A percentile compares a stretch with the other conserved stretches of the same genome.
Evolutionary conservation across 1,284 basidiomycete species (phyloP).

Genomic region (Rhodotorula mucilaginosa): DNA sequence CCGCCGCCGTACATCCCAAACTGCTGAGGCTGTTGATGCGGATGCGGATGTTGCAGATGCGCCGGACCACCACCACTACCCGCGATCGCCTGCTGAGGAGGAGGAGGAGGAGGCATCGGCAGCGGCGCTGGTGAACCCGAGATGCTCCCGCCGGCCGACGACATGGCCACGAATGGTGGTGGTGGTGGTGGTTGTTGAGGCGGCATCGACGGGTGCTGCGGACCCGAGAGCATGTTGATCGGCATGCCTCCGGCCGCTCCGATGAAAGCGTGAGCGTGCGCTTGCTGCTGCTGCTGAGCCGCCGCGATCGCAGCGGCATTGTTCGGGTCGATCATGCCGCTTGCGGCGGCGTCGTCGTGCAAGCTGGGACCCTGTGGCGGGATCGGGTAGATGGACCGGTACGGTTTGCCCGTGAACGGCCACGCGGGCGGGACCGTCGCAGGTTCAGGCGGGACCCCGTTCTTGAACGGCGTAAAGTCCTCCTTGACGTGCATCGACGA

Average conservation of each 20-base stretch:
- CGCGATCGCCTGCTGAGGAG: not conserved
- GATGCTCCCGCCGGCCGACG: not conserved
- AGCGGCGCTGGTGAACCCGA: not conserved
- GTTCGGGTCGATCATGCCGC: conserved; percentile 9
- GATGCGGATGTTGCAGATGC: not conserved
- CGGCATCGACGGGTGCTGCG: conserved; percentile 1
- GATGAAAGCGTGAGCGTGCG: not conserved
- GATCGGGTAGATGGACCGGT: conserved; percentile 35
- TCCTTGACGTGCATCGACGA: conserved; percentile 45
- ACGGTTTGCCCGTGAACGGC: conserved; percentile 44
- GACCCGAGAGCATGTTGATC: not conserved
- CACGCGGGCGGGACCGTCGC: conserved; percentile 28
- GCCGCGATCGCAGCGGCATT: conserved; percentile 1
- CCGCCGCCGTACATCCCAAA: not conserved
- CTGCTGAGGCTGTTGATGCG: not conserved
- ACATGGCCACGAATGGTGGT: not conserved
- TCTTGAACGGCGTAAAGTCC: conserved; percentile 45
- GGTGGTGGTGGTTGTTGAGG: not conserved
- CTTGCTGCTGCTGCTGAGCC: conserved; percentile 2
- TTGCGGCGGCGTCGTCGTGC: conserved; percentile 2
- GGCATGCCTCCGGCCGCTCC: not conserved
- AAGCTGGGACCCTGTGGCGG: conserved; percentile 13
- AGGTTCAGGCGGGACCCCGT: conserved; percentile 26
- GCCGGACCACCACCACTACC: not conserved
- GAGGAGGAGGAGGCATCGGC: not conserved